A percentile compares a stretch with the other conserved stretches of the same genome.
Evolutionary conservation across 73 alveolate genomes (phyloP).

Genomic region (Paramecium bursaria): DNA sequence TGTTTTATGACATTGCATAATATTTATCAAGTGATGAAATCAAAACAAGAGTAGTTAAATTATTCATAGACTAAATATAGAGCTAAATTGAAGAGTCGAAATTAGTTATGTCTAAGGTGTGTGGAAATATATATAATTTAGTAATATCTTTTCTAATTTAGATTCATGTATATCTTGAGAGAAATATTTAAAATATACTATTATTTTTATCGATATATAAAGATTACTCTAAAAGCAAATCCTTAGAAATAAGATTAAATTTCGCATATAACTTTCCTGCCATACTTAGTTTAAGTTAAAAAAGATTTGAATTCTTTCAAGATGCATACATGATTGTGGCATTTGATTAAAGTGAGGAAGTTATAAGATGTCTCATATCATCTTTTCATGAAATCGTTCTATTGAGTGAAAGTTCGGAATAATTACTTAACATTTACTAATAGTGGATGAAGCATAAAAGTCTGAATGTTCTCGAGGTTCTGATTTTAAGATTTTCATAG

Average conservation of each 20-base stretch:
- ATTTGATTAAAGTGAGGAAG: conserved; percentile 26
- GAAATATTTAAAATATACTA: not conserved
- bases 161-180: conserved; percentile 3
- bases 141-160: not conserved
- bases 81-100: conserved; percentile 26
- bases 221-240: conserved; percentile 26
- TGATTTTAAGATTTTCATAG: not conserved
- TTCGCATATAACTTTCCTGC: conserved; percentile 64
- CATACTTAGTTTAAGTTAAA: conserved; percentile 14
- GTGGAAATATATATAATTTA: conserved; percentile 45
- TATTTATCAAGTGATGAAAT: conserved; percentile 59
- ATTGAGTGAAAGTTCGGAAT: conserved; percentile 2
- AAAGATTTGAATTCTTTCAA: conserved; percentile 49
- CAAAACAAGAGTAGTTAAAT: conserved; percentile 54
- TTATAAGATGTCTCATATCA: not conserved
- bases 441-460: not conserved
- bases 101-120: conserved; percentile 58
- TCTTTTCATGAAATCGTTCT: conserved; percentile 64
- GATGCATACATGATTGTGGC: conserved; percentile 3
- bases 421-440: not conserved
- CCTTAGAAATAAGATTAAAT: conserved; percentile 46
- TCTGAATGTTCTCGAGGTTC: not conserved
- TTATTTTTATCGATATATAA: not conserved
- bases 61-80: conserved; percentile 59
- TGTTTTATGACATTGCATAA: conserved; percentile 56